Evolutionary conservation across 192 early-diverging fungal species (phyloP).

Genomic region (Backusella macrospora): DNA sequence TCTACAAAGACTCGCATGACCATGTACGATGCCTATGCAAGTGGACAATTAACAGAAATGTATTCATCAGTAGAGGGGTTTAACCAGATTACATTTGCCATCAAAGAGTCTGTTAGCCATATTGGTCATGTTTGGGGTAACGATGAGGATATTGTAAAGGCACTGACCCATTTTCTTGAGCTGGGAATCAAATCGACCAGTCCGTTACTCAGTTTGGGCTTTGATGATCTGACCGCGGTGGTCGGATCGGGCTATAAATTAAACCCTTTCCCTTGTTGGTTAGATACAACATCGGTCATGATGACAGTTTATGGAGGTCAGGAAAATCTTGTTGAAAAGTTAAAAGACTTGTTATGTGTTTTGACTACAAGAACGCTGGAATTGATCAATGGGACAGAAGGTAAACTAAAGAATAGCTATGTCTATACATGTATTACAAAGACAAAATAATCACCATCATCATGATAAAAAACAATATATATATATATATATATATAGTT

Average conservation of each 20-base stretch:
- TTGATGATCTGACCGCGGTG: slow-evolving; percentile 38
- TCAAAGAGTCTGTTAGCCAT: slow-evolving; percentile 46
- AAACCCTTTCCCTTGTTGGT: slow-evolving; percentile 46
- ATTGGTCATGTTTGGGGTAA: slow-evolving; percentile 46
- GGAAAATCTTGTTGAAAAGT: slow-evolving; percentile 28
- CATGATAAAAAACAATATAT: too few species aligned
- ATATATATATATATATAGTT: too few species aligned
- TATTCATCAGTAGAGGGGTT: slow-evolving; percentile 31
- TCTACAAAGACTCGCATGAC: slow-evolving; percentile 24
- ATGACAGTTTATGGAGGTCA: slow-evolving; percentile 55
- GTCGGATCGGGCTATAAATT: slow-evolving; percentile 45
- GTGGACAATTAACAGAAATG: slow-evolving; percentile 27
- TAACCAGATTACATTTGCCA: slow-evolving; percentile 40
- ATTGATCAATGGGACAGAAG: slow-evolving; percentile 42
- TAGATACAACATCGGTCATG: slow-evolving; percentile 49
- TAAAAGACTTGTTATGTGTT: slow-evolving; percentile 35
- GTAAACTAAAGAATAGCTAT: slow-evolving; percentile 25
- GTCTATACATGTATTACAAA: background rate
- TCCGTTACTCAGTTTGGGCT: slow-evolving; percentile 49
- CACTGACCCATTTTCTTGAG: slow-evolving; percentile 50
- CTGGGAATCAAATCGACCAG: slow-evolving; percentile 47
- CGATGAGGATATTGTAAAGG: slow-evolving; percentile 48
- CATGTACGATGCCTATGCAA: slow-evolving; percentile 38
- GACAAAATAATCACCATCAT: too few species aligned
- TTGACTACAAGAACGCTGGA: slow-evolving; percentile 45